These are phyloP conservation scores for Colletotrichum shisoi DNA, from an alignment of 2,329 filamentous ascomycete species.

Conservation along the genomic window DNA sequence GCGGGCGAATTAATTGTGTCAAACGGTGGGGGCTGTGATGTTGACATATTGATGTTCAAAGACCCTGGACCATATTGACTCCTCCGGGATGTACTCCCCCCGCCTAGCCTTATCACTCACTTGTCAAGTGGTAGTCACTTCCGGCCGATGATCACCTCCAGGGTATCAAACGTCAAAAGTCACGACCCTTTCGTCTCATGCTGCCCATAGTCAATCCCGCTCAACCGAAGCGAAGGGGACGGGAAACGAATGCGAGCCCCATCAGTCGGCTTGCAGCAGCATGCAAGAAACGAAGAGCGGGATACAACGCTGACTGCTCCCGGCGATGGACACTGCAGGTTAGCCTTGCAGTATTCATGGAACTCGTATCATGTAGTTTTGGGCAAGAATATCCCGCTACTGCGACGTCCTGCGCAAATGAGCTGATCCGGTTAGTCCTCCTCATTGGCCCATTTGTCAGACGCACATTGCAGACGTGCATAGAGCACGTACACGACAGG, in stretches of 20 bases:
- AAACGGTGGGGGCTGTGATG: constrained; percentile 27
- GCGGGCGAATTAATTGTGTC: constrained; percentile 5
- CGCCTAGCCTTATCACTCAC: constrained; percentile 22
- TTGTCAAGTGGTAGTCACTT: background rate
- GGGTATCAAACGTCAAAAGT: background rate
- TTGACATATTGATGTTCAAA: background rate
- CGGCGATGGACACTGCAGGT: background rate
- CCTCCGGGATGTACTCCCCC: constrained; percentile 20
- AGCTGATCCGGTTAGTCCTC: constrained; percentile 19
- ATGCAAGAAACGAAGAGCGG: background rate
- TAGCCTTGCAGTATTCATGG: background rate
- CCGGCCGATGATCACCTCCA: constrained; percentile 19
- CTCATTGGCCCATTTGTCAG: constrained; percentile 16
- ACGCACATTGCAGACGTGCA: constrained; percentile 19
- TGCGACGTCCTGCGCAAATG: constrained; percentile 27
- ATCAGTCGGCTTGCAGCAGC: background rate
- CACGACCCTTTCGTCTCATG: background rate
- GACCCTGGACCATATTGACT: constrained; percentile 25
- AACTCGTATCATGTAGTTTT: background rate
- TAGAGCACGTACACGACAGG: constrained; percentile 12
- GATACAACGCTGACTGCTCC: constrained; percentile 1
- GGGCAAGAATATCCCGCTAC: constrained; percentile 10
- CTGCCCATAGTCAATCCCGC: background rate
- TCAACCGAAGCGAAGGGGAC: background rate
- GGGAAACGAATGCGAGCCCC: background rate